phyloP scores from a whole-genome alignment of 1,139 yeast species.

The Yamadazyma taylorii region DNA sequence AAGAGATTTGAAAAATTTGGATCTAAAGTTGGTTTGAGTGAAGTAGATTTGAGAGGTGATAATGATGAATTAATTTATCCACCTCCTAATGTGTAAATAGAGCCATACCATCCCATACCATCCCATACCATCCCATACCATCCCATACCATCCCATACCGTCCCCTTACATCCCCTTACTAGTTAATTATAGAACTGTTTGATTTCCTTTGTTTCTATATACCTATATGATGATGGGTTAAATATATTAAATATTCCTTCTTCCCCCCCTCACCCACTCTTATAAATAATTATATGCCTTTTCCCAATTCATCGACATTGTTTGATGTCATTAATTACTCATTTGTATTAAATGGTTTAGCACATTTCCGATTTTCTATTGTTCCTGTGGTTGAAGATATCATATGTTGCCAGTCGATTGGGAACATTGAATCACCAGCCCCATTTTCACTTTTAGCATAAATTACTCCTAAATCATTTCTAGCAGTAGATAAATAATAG shows the following conservation, averaged over 20 bases:
- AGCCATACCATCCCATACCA: too few relatives aligned
- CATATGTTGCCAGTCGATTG: constrained; percentile 97
- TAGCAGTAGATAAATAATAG: constrained; percentile 85
- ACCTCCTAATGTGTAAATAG: constrained; percentile 26
- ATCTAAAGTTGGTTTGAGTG: constrained; percentile 49
- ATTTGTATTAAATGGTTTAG: constrained; percentile 56
- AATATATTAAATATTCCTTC: too few relatives aligned
- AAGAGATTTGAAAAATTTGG: constrained; percentile 43
- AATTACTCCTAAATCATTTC: constrained; percentile 90
- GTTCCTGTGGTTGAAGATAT: constrained; percentile 71
- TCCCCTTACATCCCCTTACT: too few relatives aligned
- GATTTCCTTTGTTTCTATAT: constrained; percentile 1
- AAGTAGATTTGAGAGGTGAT: constrained; percentile 70
- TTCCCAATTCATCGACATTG: too few relatives aligned
- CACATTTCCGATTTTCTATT: constrained; percentile 83
- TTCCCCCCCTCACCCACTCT: too few relatives aligned
- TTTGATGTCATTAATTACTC: too few relatives aligned
- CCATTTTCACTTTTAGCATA: constrained; percentile 74
- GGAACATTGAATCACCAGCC: constrained; percentile 80
- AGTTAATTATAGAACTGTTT: too few relatives aligned
- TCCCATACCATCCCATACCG: too few relatives aligned
- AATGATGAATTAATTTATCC: constrained; percentile 39
- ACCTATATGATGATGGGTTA: too few relatives aligned
- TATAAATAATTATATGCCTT: too few relatives aligned
- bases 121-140: too few relatives aligned